These are phyloP conservation scores for Pholiota microspora DNA, from an alignment of 768 basidiomycete genomes.

Conservation along the genomic window DNA sequence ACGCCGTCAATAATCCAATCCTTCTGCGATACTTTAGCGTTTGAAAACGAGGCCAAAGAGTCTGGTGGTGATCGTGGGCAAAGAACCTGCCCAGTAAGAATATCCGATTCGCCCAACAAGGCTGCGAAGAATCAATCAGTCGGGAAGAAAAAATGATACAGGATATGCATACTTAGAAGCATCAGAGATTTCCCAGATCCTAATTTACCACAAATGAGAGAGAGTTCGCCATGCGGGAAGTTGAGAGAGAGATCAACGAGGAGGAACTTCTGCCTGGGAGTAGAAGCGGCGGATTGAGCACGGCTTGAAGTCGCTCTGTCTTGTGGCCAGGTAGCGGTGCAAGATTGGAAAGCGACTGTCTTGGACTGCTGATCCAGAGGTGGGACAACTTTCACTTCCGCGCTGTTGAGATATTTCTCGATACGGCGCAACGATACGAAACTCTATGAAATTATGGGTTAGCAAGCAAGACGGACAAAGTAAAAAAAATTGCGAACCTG, in stretches of 20 bases:
- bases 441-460: slow-evolving; percentile 36
- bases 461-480: too few relatives aligned
- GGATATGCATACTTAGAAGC: slow-evolving; percentile 50
- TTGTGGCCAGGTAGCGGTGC: slow-evolving; percentile 89
- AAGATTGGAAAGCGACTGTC: slow-evolving; percentile 74
- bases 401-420: slow-evolving; percentile 79
- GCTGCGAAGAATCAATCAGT: background rate
- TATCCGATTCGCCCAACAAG: slow-evolving; percentile 85
- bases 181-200: slow-evolving; percentile 89
- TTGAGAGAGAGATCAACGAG: slow-evolving; percentile 74
- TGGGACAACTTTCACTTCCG: slow-evolving; percentile 66
- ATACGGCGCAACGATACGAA: slow-evolving; percentile 87
- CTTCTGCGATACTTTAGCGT: slow-evolving; percentile 39
- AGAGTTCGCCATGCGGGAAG: slow-evolving; percentile 78
- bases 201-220: slow-evolving; percentile 85
- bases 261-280: slow-evolving; percentile 77
- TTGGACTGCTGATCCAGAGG: slow-evolving; percentile 56
- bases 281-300: slow-evolving; percentile 57
- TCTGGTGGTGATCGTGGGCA: slow-evolving; percentile 88
- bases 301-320: slow-evolving; percentile 53
- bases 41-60: slow-evolving; percentile 60
- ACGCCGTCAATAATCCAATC: slow-evolving; percentile 78
- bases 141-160: background rate
- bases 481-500: slow-evolving; percentile 47
- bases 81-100: slow-evolving; percentile 75